These are phyloP conservation scores for Talaromyces sp. DNA, from an alignment of 2,329 filamentous ascomycete genomes.

Conservation along the genomic window DNA sequence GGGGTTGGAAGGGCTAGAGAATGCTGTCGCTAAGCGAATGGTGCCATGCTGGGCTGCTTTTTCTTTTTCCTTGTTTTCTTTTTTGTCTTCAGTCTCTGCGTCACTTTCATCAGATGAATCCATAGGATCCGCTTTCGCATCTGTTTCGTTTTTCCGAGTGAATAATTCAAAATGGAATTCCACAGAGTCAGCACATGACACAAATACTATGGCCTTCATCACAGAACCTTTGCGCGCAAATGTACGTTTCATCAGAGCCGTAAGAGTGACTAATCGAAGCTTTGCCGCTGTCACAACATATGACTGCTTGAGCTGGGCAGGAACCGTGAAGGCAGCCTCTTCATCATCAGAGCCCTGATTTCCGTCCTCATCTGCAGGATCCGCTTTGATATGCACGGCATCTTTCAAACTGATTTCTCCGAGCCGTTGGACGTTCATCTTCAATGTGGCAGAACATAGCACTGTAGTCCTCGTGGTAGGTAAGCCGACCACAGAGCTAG, in stretches of 20 bases:
- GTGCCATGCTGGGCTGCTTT: constrained; percentile 36
- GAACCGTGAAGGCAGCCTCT: constrained; percentile 69
- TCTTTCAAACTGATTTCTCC: constrained; percentile 95
- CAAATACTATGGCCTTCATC: constrained; percentile 96
- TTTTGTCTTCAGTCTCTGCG: constrained; percentile 13
- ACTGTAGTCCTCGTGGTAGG: constrained; percentile 77
- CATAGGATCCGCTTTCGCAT: constrained; percentile 20
- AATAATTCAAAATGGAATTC: constrained; percentile 94
- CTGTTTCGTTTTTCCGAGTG: constrained; percentile 35
- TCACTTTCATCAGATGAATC: constrained; percentile 21
- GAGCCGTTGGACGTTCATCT: constrained; percentile 90
- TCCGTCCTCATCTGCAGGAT: constrained; percentile 53
- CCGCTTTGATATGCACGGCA: constrained; percentile 77
- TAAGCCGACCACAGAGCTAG: constrained; percentile 58
- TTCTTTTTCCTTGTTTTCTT: constrained; percentile 12
- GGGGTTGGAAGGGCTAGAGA: constrained; percentile 71
- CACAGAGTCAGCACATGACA: constrained; percentile 93
- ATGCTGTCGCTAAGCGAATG: constrained; percentile 59
- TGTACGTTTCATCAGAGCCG: constrained; percentile 76
- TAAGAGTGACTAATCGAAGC: constrained; percentile 80
- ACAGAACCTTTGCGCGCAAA: constrained; percentile 86
- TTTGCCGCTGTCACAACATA: constrained; percentile 87
- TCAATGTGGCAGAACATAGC: constrained; percentile 94
- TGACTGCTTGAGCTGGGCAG: constrained; percentile 88
- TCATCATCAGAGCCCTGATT: constrained; percentile 46